Conservation (phyloP, 129 eudicot species). For the Lactuca saligna region DNA sequence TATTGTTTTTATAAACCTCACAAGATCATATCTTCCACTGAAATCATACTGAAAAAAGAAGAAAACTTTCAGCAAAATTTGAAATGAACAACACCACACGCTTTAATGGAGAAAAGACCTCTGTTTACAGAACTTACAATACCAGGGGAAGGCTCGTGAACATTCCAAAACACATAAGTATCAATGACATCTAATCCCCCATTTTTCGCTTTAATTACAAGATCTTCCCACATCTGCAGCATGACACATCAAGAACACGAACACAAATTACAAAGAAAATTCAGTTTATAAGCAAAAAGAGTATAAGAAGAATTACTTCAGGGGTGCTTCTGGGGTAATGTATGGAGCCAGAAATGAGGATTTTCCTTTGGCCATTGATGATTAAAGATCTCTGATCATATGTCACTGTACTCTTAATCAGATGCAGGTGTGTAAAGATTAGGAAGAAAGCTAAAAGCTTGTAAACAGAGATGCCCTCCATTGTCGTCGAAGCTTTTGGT, state of each 20-base stretch:
- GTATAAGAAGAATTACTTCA: constrained; percentile 38
- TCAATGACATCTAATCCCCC: constrained; percentile 93
- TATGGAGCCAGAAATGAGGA: constrained; percentile 88
- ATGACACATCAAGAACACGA: constrained; percentile 2
- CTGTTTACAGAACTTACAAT: constrained; percentile 42
- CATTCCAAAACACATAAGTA: constrained; percentile 95
- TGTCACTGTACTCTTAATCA: constrained; percentile 50
- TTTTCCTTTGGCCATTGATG: constrained; percentile 77
- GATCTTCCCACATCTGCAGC: constrained; percentile 98
- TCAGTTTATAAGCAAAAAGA: neutral
- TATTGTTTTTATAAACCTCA: constrained; percentile 80
- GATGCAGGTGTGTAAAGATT: constrained; percentile 25
- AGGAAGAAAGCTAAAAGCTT: constrained; percentile 29
- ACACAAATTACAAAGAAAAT: neutral
- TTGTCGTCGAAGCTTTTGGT: neutral
- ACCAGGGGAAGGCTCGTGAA: constrained; percentile 93
- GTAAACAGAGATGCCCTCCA: constrained; percentile 33
- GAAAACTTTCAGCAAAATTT: neutral
- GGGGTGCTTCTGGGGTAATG: constrained; percentile 98
- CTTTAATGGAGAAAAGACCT: constrained; percentile 10
- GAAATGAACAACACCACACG: constrained; percentile 7
- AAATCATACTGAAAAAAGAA: constrained; percentile 61
- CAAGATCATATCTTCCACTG: constrained; percentile 82
- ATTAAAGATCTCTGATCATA: constrained; percentile 72
- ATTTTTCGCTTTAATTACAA: constrained; percentile 71